Base-by-base conservation (phyloP, 345 rosid genomes). In the Eucalyptus albens region DNA sequence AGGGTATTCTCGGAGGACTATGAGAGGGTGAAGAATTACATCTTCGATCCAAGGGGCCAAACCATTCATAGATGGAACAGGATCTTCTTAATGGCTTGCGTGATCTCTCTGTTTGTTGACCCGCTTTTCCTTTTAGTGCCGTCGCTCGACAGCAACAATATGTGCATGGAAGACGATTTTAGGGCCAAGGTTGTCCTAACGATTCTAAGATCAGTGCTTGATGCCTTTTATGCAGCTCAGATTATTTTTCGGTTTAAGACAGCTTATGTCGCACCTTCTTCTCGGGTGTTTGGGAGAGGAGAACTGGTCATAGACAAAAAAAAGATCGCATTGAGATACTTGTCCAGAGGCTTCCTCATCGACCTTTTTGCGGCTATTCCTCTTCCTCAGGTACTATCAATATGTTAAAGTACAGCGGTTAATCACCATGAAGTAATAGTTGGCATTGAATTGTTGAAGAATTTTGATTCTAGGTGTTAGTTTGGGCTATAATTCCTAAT, bases 401-500 rank as follows among this genome's bases (percentile, higher is more conserved):
- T 59, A 29, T 87, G 33, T 87, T 37, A n/a, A 55, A 26, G 56
- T 40, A 40, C 22, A 50, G 55, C 33, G 6, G 31, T 87, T 37
- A 31, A 56, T 12, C 40, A 29, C 33, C 40, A 49, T 88, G 31
- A 77, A 47, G 37, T 50, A 15, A 62, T 29, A 29, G 77, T 77
- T 60, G 31, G 49, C 24, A 45, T 10, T 51, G 33, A 44, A 26
- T 87, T 87, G 81, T 59, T 15, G 49, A 15, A 44, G 22, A 72
- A 86, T 55, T 13, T 31, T 87, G 53, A 17, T 21, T 88, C 88
- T 92, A 92, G 94, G 50, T 90, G 80, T 67, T 92, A 29, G 44
- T 90, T 56, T 92, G 90, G 93, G 19, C 87, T 15, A 89, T 89
- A 22, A 83, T 91, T 80, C 94, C 92, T 14, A 88, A 88, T 16